Evolutionary conservation across 2,329 filamentous ascomycete genomes (phyloP).

Genomic region (Sporothrix pseudoabietina): DNA sequence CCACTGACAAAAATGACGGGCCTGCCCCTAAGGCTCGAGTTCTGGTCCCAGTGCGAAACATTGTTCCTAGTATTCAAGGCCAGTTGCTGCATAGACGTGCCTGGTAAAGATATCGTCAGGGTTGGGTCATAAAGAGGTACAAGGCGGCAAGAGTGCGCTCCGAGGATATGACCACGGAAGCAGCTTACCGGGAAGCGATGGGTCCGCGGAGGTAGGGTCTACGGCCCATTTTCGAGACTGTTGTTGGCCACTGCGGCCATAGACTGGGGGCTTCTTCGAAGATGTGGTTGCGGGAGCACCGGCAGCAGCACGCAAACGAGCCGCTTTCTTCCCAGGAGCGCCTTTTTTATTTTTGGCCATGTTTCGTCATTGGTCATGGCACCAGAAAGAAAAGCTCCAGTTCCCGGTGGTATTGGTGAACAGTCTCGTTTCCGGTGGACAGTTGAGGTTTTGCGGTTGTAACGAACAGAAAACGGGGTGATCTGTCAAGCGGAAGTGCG

Average conservation of each 20-base stretch:
- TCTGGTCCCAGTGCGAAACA: slow-evolving; percentile 45
- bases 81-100: slow-evolving; percentile 51
- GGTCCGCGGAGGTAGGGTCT: neutral
- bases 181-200: neutral
- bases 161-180: neutral
- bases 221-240: neutral
- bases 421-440: neutral
- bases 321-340: slow-evolving; percentile 28
- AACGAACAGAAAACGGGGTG: neutral
- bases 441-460: neutral
- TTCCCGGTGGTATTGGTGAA: neutral
- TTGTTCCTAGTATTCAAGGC: slow-evolving; percentile 55
- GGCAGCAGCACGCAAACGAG: slow-evolving; percentile 16
- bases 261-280: neutral
- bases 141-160: neutral
- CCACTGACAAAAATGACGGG: slow-evolving; percentile 58
- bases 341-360: slow-evolving; percentile 37
- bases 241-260: neutral
- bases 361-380: neutral
- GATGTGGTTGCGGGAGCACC: neutral
- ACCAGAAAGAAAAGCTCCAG: neutral
- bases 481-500: neutral
- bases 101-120: slow-evolving; percentile 35
- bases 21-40: slow-evolving; percentile 49
- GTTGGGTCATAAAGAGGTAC: neutral